Base-by-base conservation (phyloP, 1,139 yeast species). In the Candida sanyaensis region DNA sequence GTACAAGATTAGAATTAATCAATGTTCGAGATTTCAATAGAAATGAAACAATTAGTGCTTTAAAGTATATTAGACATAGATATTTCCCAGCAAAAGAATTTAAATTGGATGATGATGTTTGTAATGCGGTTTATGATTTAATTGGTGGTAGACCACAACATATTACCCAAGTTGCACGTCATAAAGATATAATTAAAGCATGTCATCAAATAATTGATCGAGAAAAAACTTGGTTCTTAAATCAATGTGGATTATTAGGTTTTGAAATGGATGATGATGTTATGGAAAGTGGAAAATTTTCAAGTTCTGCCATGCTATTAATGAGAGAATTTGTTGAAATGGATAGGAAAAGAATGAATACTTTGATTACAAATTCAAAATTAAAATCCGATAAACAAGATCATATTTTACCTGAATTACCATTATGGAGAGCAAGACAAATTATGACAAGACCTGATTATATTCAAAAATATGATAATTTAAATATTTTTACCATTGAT, bases 121-220 rank as follows among this genome's bases (percentile, higher is more conserved):
- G 90, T 24, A 71, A 79, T 48, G 69, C 78, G 38, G 77, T 88
- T 4, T 88, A 86, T 63, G 83, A 84, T 53, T 68, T 88, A 38
- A 82, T 88, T 46, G 96, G 96, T 4, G 96, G 96, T 1, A 74
- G 96, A 42, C 92, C 96, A 0, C 96, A 88, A 63, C 95, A 88
- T 62, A 69, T 88, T 6, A 80, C 88, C 2, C 86, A 85, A 47
- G 95, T 87, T 8, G 86, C 93, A 0, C 74, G 86, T 28, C 88
- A 85, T 50, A 59, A 62, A 8, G 84, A 88, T 59, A 75, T 86
- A 58, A 60, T 85, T 37, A 67, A 69, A 32, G 91, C 92, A 0
- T 84, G 89, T 53, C 87, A 86, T 56, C 78, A 75, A 55, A 74
- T 88, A 32, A 87, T 88, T 50, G 95, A 88, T 59, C 72, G 87